A percentile compares a stretch with the other conserved stretches of the same genome.
phyloP scores from a whole-genome alignment of 1,284 basidiomycete genomes.

The Microbotryum silenes-acaulis region DNA sequence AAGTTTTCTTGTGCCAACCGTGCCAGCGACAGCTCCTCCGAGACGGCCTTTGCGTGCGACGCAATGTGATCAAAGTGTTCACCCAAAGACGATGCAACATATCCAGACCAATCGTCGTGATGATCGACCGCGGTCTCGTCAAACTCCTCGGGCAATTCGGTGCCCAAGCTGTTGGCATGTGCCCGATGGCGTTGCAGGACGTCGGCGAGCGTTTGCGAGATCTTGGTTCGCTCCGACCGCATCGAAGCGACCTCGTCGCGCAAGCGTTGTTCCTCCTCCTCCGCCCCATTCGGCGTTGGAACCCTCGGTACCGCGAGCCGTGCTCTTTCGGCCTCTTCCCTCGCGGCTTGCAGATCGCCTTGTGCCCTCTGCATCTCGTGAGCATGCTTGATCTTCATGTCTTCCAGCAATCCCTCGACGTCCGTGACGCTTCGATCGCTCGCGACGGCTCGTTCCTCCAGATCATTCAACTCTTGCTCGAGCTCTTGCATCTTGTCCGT shows the following conservation, averaged over 20 bases:
- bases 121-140: slow-evolving; percentile 16
- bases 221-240: not conserved
- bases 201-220: slow-evolving; percentile 20
- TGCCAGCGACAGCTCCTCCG: slow-evolving; percentile 1
- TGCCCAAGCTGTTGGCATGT: slow-evolving; percentile 6
- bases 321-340: slow-evolving; percentile 1
- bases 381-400: slow-evolving; percentile 1
- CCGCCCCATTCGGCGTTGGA: not conserved
- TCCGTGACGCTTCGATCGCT: not conserved
- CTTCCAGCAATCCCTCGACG: not conserved
- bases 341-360: slow-evolving; percentile 4
- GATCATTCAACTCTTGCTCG: slow-evolving; percentile 2
- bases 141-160: slow-evolving; percentile 9
- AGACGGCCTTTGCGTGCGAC: slow-evolving; percentile 7
- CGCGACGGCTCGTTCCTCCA: not conserved
- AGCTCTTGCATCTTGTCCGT: not conserved
- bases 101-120: slow-evolving; percentile 8
- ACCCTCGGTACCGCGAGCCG: not conserved
- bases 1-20: no score
- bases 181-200: slow-evolving; percentile 24
- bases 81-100: slow-evolving; percentile 21
- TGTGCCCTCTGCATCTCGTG: not conserved
- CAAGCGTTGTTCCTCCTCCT: not conserved
- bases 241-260: not conserved
- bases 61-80: slow-evolving; percentile 15